Conservation (phyloP, 1,284 basidiomycete genomes). For the Trichosporon sp. region DNA sequence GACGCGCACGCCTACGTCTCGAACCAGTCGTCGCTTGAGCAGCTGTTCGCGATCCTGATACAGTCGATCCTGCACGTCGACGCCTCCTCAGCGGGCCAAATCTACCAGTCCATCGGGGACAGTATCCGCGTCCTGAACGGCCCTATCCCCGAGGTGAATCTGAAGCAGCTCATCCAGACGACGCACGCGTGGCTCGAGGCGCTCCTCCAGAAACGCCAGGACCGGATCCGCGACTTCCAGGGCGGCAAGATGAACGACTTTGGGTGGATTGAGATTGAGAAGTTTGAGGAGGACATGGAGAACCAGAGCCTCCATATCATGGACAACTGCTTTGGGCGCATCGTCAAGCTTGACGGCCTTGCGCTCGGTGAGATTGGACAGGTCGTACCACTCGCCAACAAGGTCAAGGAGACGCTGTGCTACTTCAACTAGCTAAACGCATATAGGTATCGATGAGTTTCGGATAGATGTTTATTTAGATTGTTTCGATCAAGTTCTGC, state of each 20-base stretch:
- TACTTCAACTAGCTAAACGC: conserved; percentile 12
- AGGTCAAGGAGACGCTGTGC: conserved; percentile 26
- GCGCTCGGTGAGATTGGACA: conserved; percentile 25
- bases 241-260: conserved; percentile 19
- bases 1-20: conserved; percentile 63
- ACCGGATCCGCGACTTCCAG: conserved; percentile 30
- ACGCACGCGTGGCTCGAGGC: conserved; percentile 30
- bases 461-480: not conserved
- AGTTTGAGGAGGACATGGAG: conserved; percentile 31
- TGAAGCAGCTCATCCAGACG: conserved; percentile 26
- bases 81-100: conserved; percentile 64
- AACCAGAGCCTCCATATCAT: conserved; percentile 31
- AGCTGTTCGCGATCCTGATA: conserved; percentile 69
- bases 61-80: conserved; percentile 67
- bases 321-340: conserved; percentile 30
- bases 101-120: conserved; percentile 70
- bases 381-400: conserved; percentile 25
- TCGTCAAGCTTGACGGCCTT: conserved; percentile 23
- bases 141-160: conserved; percentile 37
- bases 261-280: conserved; percentile 30
- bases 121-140: conserved; percentile 64
- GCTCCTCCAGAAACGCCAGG: conserved; percentile 25
- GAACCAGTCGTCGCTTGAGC: conserved; percentile 69
- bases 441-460: not conserved
- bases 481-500: not conserved